Percentiles rank a stretch among this genome's conserved stretches.
phyloP scores from a whole-genome alignment of 345 rosid species.

The Aquilaria malaccensis region DNA sequence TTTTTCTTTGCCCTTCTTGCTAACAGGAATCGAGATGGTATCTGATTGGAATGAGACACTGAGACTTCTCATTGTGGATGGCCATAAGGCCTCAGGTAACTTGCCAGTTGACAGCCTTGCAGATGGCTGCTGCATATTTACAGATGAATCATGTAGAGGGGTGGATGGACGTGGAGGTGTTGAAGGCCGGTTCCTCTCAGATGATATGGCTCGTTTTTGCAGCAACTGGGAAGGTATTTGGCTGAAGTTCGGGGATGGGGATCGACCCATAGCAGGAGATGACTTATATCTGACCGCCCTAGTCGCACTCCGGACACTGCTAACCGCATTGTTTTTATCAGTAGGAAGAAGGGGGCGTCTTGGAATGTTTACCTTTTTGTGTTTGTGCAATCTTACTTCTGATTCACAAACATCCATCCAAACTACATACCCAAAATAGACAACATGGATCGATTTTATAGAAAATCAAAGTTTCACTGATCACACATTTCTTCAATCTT shows the following conservation, averaged over 20 bases:
- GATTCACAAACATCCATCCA: slow-evolving; percentile 69
- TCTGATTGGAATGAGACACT: slow-evolving; percentile 87
- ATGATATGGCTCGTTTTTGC: slow-evolving; percentile 65
- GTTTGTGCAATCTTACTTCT: slow-evolving; percentile 32
- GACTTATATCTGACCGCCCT: slow-evolving; percentile 69
- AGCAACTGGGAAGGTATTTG: slow-evolving; percentile 37
- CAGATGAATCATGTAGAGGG: slow-evolving; percentile 50
- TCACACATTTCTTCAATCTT: slow-evolving; percentile 23
- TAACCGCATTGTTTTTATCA: slow-evolving; percentile 52
- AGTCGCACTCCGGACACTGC: slow-evolving; percentile 46
- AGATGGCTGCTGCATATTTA: slow-evolving; percentile 38
- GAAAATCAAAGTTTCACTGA: slow-evolving; percentile 19
- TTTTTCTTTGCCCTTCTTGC: slow-evolving; percentile 59
- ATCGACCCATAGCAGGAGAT: slow-evolving; percentile 37
- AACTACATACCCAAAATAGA: slow-evolving; percentile 29
- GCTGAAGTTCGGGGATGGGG: slow-evolving; percentile 58
- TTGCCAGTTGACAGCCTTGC: slow-evolving; percentile 51
- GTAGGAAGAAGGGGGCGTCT: slow-evolving; percentile 59
- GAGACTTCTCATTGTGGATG: slow-evolving; percentile 94
- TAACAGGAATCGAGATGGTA: slow-evolving; percentile 61
- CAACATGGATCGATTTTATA: slow-evolving; percentile 41
- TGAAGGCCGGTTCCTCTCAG: slow-evolving; percentile 75
- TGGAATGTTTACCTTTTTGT: slow-evolving; percentile 34
- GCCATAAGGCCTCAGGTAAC: slow-evolving; percentile 83
- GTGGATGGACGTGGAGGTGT: slow-evolving; percentile 65